phyloP scores from a whole-genome alignment of 306 rosid species.

The Crataegus laevigata region DNA sequence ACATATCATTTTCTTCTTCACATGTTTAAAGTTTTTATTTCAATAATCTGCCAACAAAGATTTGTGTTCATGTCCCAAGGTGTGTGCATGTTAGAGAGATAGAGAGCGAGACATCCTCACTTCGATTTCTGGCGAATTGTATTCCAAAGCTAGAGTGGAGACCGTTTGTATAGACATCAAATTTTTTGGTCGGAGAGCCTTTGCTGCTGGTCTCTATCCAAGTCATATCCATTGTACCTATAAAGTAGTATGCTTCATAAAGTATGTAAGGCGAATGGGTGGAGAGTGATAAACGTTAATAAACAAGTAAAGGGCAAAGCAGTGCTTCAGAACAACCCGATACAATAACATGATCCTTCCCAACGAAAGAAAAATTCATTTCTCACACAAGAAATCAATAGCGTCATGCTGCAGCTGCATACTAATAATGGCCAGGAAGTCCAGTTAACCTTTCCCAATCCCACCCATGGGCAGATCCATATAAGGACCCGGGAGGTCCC shows the following conservation, averaged over 20 bases:
- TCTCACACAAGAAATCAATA: neutral
- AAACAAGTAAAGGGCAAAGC: neutral
- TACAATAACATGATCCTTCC: neutral
- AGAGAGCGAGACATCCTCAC: neutral
- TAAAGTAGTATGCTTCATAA: too few species aligned
- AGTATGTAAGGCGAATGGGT: neutral
- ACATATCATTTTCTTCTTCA: too few species aligned
- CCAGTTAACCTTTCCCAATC: too few species aligned
- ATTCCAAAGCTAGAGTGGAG: neutral
- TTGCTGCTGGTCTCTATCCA: neutral
- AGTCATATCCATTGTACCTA: neutral
- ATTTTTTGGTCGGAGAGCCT: neutral
- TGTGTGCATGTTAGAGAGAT: too few species aligned
- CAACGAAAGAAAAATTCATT: neutral
- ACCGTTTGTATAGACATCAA: neutral
- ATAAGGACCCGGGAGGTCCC: too few species aligned
- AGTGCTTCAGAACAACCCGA: neutral
- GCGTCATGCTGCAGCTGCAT: too few species aligned
- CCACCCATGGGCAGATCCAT: too few species aligned
- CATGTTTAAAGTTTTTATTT: too few species aligned
- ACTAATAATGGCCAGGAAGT: too few species aligned
- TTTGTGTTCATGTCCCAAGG: too few species aligned
- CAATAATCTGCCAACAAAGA: too few species aligned
- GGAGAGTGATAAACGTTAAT: neutral
- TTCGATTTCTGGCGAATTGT: neutral